Base-by-base conservation (phyloP, 352 stramenopile species). In the Poterioochromonas sp. region DNA sequence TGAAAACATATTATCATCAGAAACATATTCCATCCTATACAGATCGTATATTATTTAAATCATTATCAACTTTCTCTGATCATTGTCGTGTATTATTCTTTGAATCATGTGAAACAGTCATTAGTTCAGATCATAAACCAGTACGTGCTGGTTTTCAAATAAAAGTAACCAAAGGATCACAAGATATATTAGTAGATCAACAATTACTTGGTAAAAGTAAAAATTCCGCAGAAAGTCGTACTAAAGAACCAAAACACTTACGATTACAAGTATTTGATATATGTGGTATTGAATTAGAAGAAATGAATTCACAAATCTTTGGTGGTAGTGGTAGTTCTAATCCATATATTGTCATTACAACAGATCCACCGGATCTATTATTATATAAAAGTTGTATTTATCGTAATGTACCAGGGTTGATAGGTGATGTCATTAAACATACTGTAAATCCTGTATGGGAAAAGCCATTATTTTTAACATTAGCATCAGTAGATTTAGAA, bases 101-200 rank as follows among this genome's bases (percentile, higher is more conserved):
- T 39, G 32, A 32, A 26, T 74, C 65, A 26, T 74, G 65, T 74
- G 65, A 74, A 74, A 12, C 18, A 18, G 65, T n/a, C 5, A 74
- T 74, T 51, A 74, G 39, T 35, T 74, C 65, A 39, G 65, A 74
- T 54, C 65, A 74, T 39, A 74, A 74, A 39, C 65, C 65, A 40
- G 65, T 74, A n/a, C 37, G 37, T 39, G 65, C 39, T 34, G 41
- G 41, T 20, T 74, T 74, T 54, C 3, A 2, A 40, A 26, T 74
- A 1, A n/a, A 74, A 35, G 34, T 54, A 29, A 58, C 37, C 2
- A 18, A 35, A 37, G 65, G 65, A 34, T 1, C 8, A 18, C 32
- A 2, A 54, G 65, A 8, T 58, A 74, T 74, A 22, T 18, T 15
- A 18, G 65, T 74, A 39, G 34, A 71, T 71, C 8, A 22, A 26